Evolutionary conservation across 148 eudicot species (phyloP), one percentile per base, ranked within the genome.

Genomic region (Silene uniflora): DNA sequence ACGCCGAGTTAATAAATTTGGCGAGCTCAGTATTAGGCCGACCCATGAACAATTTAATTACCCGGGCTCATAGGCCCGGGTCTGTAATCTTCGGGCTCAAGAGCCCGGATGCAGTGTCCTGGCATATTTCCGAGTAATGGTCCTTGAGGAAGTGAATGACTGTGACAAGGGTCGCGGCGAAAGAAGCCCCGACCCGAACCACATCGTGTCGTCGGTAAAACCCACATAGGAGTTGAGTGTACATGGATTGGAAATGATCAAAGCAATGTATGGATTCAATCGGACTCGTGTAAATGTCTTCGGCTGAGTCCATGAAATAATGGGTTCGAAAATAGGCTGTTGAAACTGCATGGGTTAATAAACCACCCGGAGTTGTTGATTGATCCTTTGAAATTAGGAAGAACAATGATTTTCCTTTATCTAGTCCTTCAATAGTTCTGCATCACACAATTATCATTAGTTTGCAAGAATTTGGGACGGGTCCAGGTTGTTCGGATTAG

Each of bases 191-290:
- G 2, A 67, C 71, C 1, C 71, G 71, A 42, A 67, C 23, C 12
- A 67, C 71, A 5, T 39, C 49, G 71, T 67, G 71, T 7, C 71
- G 71, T n/a, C n/a, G n/a, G n/a, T n/a, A n/a, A n/a, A n/a, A n/a
- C n/a, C n/a, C n/a, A n/a, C n/a, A n/a, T n/a, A n/a, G n/a, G n/a
- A n/a, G n/a, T n/a, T n/a, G n/a, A n/a, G n/a, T n/a, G n/a, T n/a
- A n/a, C n/a, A n/a, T n/a, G n/a, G n/a, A n/a, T n/a, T n/a, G n/a
- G n/a, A n/a, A n/a, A n/a, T n/a, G n/a, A n/a, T n/a, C n/a, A 16
- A 65, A 32, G 32, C 44, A 27, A 6, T 35, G 71, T 2, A 67
- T 35, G 24, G 71, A 67, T 18, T 67, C 71, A 18, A 67, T 67
- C 0, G 71, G 71, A 18, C 71, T 67, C 1, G 71, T 67, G 71